Conservation (phyloP, 2,329 filamentous ascomycete species). For the Proliferodiscus dingleyae region DNA sequence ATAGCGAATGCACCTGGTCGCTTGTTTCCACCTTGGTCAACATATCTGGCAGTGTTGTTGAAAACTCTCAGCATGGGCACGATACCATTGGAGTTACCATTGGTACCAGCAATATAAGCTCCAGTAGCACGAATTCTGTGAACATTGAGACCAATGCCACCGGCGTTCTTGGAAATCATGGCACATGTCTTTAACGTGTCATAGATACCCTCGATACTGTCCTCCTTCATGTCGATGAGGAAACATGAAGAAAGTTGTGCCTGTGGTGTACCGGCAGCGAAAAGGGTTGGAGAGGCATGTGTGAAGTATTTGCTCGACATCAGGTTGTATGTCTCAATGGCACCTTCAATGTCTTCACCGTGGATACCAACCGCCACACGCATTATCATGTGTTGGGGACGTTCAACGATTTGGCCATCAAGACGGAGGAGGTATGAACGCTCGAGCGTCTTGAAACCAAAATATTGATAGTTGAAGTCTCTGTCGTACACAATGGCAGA, state of each 20-base stretch:
- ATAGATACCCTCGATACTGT: slow-evolving; percentile 99
- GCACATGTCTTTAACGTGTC: slow-evolving; percentile 98
- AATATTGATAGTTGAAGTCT: slow-evolving; percentile 99
- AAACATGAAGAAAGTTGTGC: slow-evolving; percentile 97
- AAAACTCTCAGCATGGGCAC: slow-evolving; percentile 97
- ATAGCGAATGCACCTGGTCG: slow-evolving; percentile 97
- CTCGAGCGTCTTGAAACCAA: slow-evolving; percentile 98
- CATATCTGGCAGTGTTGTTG: slow-evolving; percentile 98
- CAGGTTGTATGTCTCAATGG: slow-evolving; percentile 95
- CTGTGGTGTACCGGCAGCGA: slow-evolving; percentile 94
- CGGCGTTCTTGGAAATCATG: slow-evolving; percentile 99
- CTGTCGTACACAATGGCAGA: slow-evolving; percentile 98
- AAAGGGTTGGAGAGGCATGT: slow-evolving; percentile 94
- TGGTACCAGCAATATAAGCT: slow-evolving; percentile 96
- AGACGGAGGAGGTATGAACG: slow-evolving; percentile 95
- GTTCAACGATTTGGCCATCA: slow-evolving; percentile 91
- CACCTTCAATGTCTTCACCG: slow-evolving; percentile 89
- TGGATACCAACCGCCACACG: slow-evolving; percentile 96
- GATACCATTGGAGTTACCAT: slow-evolving; percentile 95
- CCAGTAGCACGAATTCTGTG: slow-evolving; percentile 96
- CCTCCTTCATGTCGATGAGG: slow-evolving; percentile 98
- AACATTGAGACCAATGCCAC: slow-evolving; percentile 93
- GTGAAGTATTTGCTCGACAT: slow-evolving; percentile 99
- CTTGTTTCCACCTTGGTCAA: slow-evolving; percentile 99
- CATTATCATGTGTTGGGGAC: slow-evolving; percentile 99